phyloP scores from a whole-genome alignment of 2,329 filamentous ascomycete genomes.

The Verticillium nubilum region DNA sequence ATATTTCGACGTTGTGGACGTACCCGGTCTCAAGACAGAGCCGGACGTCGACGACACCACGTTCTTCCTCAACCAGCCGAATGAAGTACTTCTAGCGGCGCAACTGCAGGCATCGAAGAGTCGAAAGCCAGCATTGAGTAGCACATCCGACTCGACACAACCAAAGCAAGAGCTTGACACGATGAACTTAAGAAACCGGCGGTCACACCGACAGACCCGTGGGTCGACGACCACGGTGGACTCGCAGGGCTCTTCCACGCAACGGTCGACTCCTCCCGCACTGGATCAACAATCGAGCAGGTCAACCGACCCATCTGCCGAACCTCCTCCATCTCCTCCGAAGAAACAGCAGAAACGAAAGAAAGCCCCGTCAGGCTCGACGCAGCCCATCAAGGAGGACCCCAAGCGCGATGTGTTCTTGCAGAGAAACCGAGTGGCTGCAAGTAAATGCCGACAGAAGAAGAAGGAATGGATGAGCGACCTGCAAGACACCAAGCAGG shows the following conservation, averaged over 20 bases:
- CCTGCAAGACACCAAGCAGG: conserved; percentile 39
- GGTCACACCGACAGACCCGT: neutral
- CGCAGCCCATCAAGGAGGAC: conserved; percentile 22
- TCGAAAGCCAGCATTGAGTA: neutral
- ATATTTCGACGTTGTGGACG: conserved; percentile 7
- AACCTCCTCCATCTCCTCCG: conserved; percentile 10
- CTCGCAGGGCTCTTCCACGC: conserved; percentile 1
- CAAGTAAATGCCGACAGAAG: conserved; percentile 69
- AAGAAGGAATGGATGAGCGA: conserved; percentile 48
- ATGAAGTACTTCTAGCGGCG: neutral
- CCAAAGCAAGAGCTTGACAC: neutral
- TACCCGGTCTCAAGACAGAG: neutral
- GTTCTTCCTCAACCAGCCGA: neutral
- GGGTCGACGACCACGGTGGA: neutral
- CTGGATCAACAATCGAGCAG: conserved; percentile 6
- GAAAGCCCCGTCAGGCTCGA: conserved; percentile 6
- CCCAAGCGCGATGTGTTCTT: conserved; percentile 52
- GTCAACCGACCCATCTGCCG: conserved; percentile 10
- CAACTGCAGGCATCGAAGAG: neutral
- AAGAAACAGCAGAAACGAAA: conserved; percentile 21
- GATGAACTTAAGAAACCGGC: neutral
- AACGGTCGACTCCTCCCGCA: neutral
- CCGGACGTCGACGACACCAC: neutral
- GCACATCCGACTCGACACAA: neutral
- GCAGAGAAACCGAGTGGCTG: conserved; percentile 66